phyloP scores from a whole-genome alignment of 2,329 filamentous ascomycete species.

The Fusarium keratoplasticum region DNA sequence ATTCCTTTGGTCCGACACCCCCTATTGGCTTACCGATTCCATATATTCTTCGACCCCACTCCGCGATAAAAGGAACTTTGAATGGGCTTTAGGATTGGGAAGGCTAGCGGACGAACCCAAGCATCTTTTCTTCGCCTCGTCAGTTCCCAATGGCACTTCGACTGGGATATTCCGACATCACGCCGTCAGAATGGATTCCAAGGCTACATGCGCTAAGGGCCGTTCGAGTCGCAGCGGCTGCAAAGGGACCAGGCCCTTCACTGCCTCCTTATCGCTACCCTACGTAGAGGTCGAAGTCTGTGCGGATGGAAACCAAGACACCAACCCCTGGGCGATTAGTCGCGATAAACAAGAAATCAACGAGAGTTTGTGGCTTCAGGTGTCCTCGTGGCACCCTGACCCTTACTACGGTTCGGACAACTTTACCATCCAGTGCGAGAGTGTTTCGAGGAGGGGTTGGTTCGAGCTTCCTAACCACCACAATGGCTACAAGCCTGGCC shows the following conservation, averaged over 20 bases:
- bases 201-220: background rate
- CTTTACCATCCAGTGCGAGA: conserved; percentile 14
- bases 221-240: background rate
- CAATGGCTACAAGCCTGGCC: background rate
- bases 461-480: conserved; percentile 23
- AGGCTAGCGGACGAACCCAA: background rate
- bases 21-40: too few species aligned
- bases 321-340: conserved; percentile 1
- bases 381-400: background rate
- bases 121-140: conserved; percentile 13
- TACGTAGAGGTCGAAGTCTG: background rate
- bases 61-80: background rate
- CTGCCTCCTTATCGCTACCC: background rate
- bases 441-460: conserved; percentile 25
- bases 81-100: background rate
- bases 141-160: background rate
- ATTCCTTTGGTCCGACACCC: conserved; percentile 3
- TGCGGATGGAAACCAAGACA: conserved; percentile 9
- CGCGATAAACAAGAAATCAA: conserved; percentile 19
- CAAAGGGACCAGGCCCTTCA: background rate
- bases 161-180: conserved; percentile 15
- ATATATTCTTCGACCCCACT: background rate
- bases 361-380: conserved; percentile 15
- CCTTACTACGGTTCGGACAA: background rate
- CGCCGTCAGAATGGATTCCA: conserved; percentile 22